Evolutionary conservation across 2,329 filamentous ascomycete genomes (phyloP), one percentile per base, ranked within the genome.

Genomic region (Colletotrichum camelliae): DNA sequence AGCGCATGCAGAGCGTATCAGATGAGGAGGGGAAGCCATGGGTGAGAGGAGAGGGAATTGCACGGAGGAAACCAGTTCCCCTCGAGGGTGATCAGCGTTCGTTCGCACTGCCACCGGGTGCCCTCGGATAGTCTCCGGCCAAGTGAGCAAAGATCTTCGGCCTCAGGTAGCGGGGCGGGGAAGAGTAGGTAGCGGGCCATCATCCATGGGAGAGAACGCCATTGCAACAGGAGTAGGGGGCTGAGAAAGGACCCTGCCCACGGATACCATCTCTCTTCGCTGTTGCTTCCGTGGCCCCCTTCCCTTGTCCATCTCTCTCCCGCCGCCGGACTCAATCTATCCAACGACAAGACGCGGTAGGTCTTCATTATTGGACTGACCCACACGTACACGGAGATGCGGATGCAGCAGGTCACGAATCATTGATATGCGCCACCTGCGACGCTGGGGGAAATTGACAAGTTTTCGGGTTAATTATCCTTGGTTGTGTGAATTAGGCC

Each of bases 101-200:
- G 24, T 21, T 43, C 69, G 67, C 68, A 72, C 60, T 62, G 68
- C 69, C 68, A 72, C 69, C 39, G 69, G 39, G 27, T 57, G 57
- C 57, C 33, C 62, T 67, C 43, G 57, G 62, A 57, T 48, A 37
- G 69, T 57, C 31, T 75, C 57, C 69, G 43, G 61, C 31, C 33
- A 61, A 70, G 43, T 13, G 66, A 70, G 29, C 66, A 72, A 39
- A 67, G 73, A 75, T 72, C 69, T 72, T 67, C 73, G 62, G 35
- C 33, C 71, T 70, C 60, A 58, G 33, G 52, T 75, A 75, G 73
- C 73, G 73, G 55, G 73, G 62, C 69, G 62, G 73, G 69, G 73
- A 72, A 58, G 61, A 55, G 43, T 10, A n/a, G 31, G 43, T 21
- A 52, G 43, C n/a, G 43, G 43, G 43, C 43, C 43, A 52, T 52